Evolutionary conservation across 345 rosid genomes (phyloP), one percentile per base, ranked within the genome.

Genomic region (Linum tenue): DNA sequence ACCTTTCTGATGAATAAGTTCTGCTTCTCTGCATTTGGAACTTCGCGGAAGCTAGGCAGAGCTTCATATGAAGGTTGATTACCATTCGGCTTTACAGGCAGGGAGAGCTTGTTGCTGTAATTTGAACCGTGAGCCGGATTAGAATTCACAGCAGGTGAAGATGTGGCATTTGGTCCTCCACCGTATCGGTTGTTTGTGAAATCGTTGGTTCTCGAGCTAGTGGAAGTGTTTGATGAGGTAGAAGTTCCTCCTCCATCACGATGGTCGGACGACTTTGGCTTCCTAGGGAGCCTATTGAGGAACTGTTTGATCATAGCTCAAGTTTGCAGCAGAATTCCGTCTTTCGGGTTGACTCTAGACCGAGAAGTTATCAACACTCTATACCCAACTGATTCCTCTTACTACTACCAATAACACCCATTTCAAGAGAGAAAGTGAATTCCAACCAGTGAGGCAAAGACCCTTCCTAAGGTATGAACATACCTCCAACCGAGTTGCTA

Each of bases 1-100:
- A 35, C 39, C 39, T 59, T 59, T 9, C 37, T 59, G 37, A 59
- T 36, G 5, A 59, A 59, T 39, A 59, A 59, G 62, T 59, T 59
- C 39, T 59, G 62, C 62, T 59, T 59, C 62, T 59, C 62, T 4
- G 62, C 37, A 59, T 59, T 59, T 22, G 62, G 62, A 37, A 59
- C 62, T 22, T 59, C 62, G 14, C 62, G 37, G 62, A 59, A 59
- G 39, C 62, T 59, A 59, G 62, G 62, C 62, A 59, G 36, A 39
- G 62, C 62, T 39, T 59, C 62, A 7, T 4, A 59, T 4, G 62
- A 59, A 59, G 62, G 39, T 59, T 59, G 62, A 59, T 22, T 59
- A 36, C 62, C 62, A 59, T 59, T 59, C 62, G 36, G 62, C 14
- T 59, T 59, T 11, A 7, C 62, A 31, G 38, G 15, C 36, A 37